phyloP scores from a whole-genome alignment of 2,329 filamentous ascomycete species.

The Purpureocillium takamizusanense region DNA sequence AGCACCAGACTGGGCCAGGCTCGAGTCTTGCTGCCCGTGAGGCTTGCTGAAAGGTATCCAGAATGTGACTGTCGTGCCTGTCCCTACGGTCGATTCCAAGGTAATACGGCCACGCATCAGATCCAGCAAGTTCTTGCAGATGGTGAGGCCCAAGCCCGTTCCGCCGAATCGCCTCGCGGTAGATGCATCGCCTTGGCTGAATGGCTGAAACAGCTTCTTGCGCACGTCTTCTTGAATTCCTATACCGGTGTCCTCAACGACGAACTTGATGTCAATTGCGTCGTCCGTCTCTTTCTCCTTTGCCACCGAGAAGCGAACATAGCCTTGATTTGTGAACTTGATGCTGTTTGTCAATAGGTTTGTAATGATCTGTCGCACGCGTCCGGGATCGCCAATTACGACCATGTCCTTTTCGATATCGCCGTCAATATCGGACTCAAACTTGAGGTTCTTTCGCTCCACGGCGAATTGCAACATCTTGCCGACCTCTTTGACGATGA shows the following conservation, averaged over 20 bases:
- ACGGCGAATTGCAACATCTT: conserved; percentile 86
- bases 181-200: conserved; percentile 73
- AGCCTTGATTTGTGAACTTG: conserved; percentile 63
- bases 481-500: conserved; percentile 69
- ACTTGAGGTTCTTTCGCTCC: conserved; percentile 67
- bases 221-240: conserved; percentile 72
- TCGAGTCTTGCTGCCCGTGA: conserved; percentile 35
- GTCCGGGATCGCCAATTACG: conserved; percentile 78
- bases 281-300: conserved; percentile 57
- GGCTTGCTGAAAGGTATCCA: conserved; percentile 70
- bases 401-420: conserved; percentile 60
- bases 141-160: conserved; percentile 69
- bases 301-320: conserved; percentile 56
- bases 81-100: conserved; percentile 56
- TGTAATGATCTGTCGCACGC: conserved; percentile 74
- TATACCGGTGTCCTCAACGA: conserved; percentile 70
- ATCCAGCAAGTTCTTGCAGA: conserved; percentile 72
- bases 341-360: conserved; percentile 71
- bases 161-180: conserved; percentile 73
- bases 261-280: conserved; percentile 59
- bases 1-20: conserved; percentile 51
- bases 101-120: conserved; percentile 71
- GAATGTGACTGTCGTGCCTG: conserved; percentile 66
- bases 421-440: conserved; percentile 54
- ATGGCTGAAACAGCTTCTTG: conserved; percentile 67